phyloP scores from a whole-genome alignment of 306 rosid species.

The Pyrus communis region DNA sequence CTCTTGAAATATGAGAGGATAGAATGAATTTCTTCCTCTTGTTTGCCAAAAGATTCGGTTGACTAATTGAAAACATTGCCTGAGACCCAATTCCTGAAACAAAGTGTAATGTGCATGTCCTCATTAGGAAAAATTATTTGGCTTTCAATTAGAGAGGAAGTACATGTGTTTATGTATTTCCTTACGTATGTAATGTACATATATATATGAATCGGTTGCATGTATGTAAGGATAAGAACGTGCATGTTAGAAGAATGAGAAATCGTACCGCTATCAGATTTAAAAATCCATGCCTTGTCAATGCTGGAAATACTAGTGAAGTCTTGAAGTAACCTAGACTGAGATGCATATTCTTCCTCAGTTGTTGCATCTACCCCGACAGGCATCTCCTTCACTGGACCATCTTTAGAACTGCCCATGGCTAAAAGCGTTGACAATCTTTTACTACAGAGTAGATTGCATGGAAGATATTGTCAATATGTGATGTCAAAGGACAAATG shows the following conservation, averaged over 20 bases:
- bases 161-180: not conserved
- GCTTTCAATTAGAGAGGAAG: not conserved
- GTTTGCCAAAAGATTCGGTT: conserved; percentile 59
- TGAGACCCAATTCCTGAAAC: conserved; percentile 35
- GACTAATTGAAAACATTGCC: conserved; percentile 58
- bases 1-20: conserved; percentile 44
- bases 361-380: conserved; percentile 43
- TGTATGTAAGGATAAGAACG: not conserved
- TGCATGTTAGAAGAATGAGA: not conserved
- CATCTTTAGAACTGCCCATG: conserved; percentile 47
- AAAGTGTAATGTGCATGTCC: not conserved
- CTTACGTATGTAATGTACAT: not conserved
- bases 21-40: conserved; percentile 45
- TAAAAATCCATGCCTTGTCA: conserved; percentile 72
- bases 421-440: conserved; percentile 25
- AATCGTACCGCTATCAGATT: conserved; percentile 42
- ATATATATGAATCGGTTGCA: not conserved
- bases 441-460: conserved; percentile 19
- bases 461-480: not conserved
- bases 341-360: conserved; percentile 59
- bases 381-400: conserved; percentile 32
- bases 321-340: conserved; percentile 60
- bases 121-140: not conserved
- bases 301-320: conserved; percentile 54
- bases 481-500: not conserved